phyloP scores from a whole-genome alignment of 2,329 filamentous ascomycete species.

The Tricladium varicosporioides region DNA sequence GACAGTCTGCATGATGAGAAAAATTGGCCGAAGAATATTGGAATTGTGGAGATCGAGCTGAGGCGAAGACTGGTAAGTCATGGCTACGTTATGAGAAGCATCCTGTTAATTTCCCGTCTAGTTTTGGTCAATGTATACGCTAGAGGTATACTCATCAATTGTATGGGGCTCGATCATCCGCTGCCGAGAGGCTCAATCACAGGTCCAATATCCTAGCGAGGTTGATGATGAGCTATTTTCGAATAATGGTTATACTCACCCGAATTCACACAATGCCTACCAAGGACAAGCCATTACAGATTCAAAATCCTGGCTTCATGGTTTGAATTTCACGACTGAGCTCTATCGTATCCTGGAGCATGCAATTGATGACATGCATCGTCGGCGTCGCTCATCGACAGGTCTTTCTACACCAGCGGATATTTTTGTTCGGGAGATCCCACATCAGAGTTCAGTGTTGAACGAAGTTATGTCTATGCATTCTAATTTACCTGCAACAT shows the following conservation, averaged over 20 bases:
- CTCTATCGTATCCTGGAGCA: slow-evolving; percentile 56
- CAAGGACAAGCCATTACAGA: slow-evolving; percentile 8
- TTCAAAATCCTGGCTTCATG: slow-evolving; percentile 46
- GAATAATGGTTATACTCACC: slow-evolving; percentile 22
- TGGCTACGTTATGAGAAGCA: background rate
- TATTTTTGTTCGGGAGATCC: slow-evolving; percentile 8
- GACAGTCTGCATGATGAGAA: slow-evolving; percentile 52
- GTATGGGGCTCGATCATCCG: slow-evolving; percentile 49
- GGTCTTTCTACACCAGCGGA: slow-evolving; percentile 8
- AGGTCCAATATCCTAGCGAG: slow-evolving; percentile 48
- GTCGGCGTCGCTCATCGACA: slow-evolving; percentile 4
- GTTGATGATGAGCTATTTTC: slow-evolving; percentile 45
- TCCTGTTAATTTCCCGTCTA: slow-evolving; percentile 22
- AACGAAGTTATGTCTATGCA: slow-evolving; percentile 22
- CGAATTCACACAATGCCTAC: background rate
- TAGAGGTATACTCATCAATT: slow-evolving; percentile 53
- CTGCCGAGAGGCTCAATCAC: slow-evolving; percentile 44
- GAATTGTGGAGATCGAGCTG: slow-evolving; percentile 46
- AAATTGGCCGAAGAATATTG: slow-evolving; percentile 47
- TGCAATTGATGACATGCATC: slow-evolving; percentile 29
- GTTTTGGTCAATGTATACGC: slow-evolving; percentile 57
- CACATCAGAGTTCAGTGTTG: slow-evolving; percentile 14
- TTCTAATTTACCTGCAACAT: slow-evolving; percentile 15
- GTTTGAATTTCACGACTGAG: slow-evolving; percentile 58
- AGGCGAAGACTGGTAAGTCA: slow-evolving; percentile 43